phyloP scores from a whole-genome alignment of 2,329 filamentous ascomycete species.

The Ceratocystis papillata region DNA sequence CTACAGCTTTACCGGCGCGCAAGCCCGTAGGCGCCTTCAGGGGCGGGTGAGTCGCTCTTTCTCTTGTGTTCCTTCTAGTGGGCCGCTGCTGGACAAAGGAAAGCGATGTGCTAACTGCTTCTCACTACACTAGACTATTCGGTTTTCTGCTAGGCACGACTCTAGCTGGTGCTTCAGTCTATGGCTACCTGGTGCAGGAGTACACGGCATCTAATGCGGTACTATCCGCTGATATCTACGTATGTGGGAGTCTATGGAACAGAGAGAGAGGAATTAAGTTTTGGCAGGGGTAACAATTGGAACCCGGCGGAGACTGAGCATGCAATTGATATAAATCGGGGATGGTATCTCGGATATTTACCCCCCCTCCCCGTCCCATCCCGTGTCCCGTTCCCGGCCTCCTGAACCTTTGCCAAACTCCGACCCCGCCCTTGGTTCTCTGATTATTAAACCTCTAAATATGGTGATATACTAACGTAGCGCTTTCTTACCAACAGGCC shows the following conservation, averaged over 20 bases:
- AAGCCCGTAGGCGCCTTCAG: conserved; percentile 52
- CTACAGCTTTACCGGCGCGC: conserved; percentile 43
- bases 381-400: background rate
- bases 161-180: conserved; percentile 67
- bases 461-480: conserved; percentile 24
- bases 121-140: conserved; percentile 52
- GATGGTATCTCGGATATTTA: background rate
- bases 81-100: background rate
- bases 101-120: conserved; percentile 5
- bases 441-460: background rate
- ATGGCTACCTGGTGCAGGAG: conserved; percentile 86
- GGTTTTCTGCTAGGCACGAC: conserved; percentile 83
- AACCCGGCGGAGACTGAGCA: background rate
- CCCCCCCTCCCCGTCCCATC: background rate
- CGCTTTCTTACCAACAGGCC: conserved; percentile 41
- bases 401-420: background rate
- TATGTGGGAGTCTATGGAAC: conserved; percentile 8
- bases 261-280: background rate
- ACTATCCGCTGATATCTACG: conserved; percentile 35
- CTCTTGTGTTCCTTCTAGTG: background rate
- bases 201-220: conserved; percentile 91
- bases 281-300: background rate
- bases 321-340: background rate
- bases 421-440: background rate
- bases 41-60: conserved; percentile 42